Evolutionary conservation across 768 basidiomycete genomes (phyloP), one percentile per base, ranked within the genome.

Genomic region (Leccinum obscurum): DNA sequence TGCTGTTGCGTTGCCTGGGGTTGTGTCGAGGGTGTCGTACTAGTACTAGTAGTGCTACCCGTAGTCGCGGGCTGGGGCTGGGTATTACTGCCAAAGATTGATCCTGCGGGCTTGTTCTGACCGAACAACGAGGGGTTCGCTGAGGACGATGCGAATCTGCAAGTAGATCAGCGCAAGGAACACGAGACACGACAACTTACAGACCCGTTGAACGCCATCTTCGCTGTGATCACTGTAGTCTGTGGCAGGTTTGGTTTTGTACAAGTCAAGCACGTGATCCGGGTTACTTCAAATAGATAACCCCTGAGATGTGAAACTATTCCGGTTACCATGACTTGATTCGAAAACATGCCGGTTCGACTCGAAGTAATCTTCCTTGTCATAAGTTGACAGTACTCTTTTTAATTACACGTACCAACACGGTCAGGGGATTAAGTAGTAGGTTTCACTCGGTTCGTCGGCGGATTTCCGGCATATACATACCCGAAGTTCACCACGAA

Each of bases 71-170:
- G 75, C 54, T 73, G 68, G 50, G 70, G 10, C n/a, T 44, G 44
- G 3, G 39, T 41, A n/a, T 41, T 65, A 34, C 60, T 60, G 17
- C 79, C 80, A 70, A 83, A 83, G 56, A 80, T 64, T 15, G 75
- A 69, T 17, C 67, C 68, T 52, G 68, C 60, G 28, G 77, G 67
- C 60, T 75, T 77, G 37, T 69, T 54, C 59, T 71, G 70, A 11
- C 76, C 68, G 53, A 77, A 76, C 37, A 74, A 55, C 49, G 72
- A 63, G 41, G 75, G 64, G 35, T 78, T 72, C 61, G 78, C 77
- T 48, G 77, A 65, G 26, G 80, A 76, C 69, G 82, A 81, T 28
- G 77, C 76, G 20, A 80, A 62, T 35, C 70, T 71, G 58, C 20
- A 32, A 8, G 26, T 20, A 57, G 3, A 41, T 72, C 50, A 67